Evolutionary conservation across 345 rosid species (phyloP).

Genomic region (Triadica sebifera): DNA sequence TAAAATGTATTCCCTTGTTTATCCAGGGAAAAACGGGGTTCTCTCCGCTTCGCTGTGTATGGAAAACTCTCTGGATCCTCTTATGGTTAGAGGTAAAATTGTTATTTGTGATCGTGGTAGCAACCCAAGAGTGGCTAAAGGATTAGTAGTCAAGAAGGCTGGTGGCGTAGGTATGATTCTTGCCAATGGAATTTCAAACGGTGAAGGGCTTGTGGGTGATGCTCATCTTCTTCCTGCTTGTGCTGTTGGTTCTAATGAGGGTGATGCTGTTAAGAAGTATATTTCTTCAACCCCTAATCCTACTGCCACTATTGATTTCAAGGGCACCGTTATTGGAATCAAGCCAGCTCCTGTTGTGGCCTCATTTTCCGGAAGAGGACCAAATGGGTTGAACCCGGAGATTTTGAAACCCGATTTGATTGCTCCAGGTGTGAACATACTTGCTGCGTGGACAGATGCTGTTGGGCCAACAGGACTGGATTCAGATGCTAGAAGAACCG

Average conservation of each 20-base stretch:
- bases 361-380: constrained; percentile 76
- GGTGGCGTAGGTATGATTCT: constrained; percentile 88
- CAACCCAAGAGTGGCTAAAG: constrained; percentile 72
- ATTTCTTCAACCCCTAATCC: constrained; percentile 38
- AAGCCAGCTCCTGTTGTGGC: constrained; percentile 85
- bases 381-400: constrained; percentile 68
- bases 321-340: constrained; percentile 66
- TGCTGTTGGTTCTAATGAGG: constrained; percentile 67
- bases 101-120: constrained; percentile 80
- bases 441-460: constrained; percentile 81
- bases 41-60: constrained; percentile 65
- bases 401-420: constrained; percentile 79
- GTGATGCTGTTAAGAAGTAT: constrained; percentile 60
- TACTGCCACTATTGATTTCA: constrained; percentile 59
- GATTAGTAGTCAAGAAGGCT: constrained; percentile 76
- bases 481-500: constrained; percentile 60
- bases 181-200: constrained; percentile 70
- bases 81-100: constrained; percentile 59
- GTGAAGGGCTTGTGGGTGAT: constrained; percentile 82
- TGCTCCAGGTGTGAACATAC: constrained; percentile 87
- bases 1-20: constrained; percentile 63
- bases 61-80: constrained; percentile 71
- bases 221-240: constrained; percentile 76
- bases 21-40: constrained; percentile 63
- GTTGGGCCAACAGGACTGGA: constrained; percentile 71